These are phyloP conservation scores for Aethionema arabicum DNA, from an alignment of 345 rosid genomes.

Conservation along the genomic window DNA sequence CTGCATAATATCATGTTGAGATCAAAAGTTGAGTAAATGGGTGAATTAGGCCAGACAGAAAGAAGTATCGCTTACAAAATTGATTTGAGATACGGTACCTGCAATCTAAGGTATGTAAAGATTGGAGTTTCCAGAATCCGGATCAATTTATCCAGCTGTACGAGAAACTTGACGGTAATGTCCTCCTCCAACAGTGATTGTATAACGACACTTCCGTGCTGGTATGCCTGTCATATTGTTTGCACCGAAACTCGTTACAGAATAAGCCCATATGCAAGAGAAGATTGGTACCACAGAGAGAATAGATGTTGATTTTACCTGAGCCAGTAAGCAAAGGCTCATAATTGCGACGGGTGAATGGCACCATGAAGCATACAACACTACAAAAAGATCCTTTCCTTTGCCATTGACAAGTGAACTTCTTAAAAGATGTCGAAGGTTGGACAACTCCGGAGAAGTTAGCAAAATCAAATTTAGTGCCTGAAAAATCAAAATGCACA, in stretches of 20 bases:
- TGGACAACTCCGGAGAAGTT: conserved; percentile 88
- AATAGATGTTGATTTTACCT: conserved; percentile 44
- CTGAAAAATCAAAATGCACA: conserved; percentile 41
- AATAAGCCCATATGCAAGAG: neutral
- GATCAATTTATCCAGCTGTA: conserved; percentile 97
- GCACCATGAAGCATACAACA: conserved; percentile 96
- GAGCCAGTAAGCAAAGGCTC: conserved; percentile 96
- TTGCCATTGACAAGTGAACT: conserved; percentile 70
- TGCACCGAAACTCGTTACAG: conserved; percentile 3
- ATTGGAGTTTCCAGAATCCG: conserved; percentile 95
- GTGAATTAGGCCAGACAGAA: neutral
- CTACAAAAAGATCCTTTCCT: conserved; percentile 80
- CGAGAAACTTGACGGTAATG: conserved; percentile 83
- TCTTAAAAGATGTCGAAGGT: conserved; percentile 75
- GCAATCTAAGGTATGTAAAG: conserved; percentile 97
- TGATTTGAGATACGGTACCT: conserved; percentile 52
- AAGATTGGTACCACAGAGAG: neutral
- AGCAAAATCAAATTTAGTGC: conserved; percentile 96
- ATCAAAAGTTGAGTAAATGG: neutral
- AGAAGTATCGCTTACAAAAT: neutral
- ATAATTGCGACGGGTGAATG: conserved; percentile 98
- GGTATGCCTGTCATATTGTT: conserved; percentile 67
- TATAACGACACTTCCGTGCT: conserved; percentile 88
- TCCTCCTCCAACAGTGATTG: conserved; percentile 96
- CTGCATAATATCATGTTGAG: conserved; percentile 42